Evolutionary conservation across 2,329 filamentous ascomycete species (phyloP), one percentile per base, ranked within the genome.

Genomic region (Cladosporium sp.): DNA sequence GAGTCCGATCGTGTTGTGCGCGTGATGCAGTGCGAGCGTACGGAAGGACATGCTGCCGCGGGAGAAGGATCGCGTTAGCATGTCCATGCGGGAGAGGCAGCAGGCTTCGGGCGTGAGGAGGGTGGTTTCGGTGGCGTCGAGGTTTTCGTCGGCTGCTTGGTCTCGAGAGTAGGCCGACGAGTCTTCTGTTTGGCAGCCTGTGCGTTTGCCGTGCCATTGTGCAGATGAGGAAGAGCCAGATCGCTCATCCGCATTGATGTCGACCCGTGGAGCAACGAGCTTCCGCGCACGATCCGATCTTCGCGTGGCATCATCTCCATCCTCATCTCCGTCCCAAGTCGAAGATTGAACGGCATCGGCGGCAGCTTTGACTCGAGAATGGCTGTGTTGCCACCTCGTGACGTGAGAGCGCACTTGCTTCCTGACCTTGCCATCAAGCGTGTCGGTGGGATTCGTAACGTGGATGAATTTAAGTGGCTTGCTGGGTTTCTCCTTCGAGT

Each of bases 391-490:
- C 47, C 37, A 43, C 15, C 27, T 19, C 15, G 24, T 42, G 11
- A 34, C 47, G 12, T 49, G 47, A 20, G 47, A 49, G 4, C 47
- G 47, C 15, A 49, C 47, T 42, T 34, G 47, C 11, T 2, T 42
- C n/a, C 39, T 24, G n/a, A 13, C 2, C 12, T 49, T 15, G 15
- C 36, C 18, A 42, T 20, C 18, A 12, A 9, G 38, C 13, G 30
- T 37, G 5, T 49, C 37, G 1, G 7, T 27, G 7, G 38, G 47
- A 13, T 17, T 32, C 27, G 37, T 18, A 12, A 29, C 38, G 17
- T 39, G 37, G 20, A 47, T 34, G 24, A 47, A 47, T n/a, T 30
- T 17, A 24, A 47, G 39, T 12, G 32, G n/a, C 6, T 30, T 30
- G n/a, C n/a, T n/a, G 32, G 11, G 12, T 15, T 34, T 34, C n/a